Conservation (phyloP, 352 stramenopile species). For the Phytophthora pluvialis region DNA sequence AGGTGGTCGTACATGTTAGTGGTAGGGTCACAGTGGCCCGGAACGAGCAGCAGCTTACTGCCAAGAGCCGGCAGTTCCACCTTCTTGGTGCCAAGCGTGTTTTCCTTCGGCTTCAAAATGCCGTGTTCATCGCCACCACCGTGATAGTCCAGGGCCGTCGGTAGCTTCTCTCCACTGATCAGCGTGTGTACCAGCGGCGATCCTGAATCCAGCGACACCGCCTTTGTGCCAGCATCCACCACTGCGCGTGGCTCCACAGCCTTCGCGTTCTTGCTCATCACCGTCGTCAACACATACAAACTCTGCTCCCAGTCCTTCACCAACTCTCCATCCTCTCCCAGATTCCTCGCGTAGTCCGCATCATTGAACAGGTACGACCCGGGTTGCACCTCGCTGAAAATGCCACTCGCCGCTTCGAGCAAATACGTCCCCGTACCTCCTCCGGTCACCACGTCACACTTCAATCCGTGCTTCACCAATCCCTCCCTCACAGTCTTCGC, state of each 20-base stretch:
- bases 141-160: constrained; percentile 56
- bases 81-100: constrained; percentile 7
- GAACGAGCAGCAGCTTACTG: constrained; percentile 63
- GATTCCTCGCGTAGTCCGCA: constrained; percentile 70
- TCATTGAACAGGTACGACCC: constrained; percentile 85
- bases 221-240: constrained; percentile 80
- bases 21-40: constrained; percentile 78
- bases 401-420: constrained; percentile 59
- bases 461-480: constrained; percentile 37
- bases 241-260: constrained; percentile 50
- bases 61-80: constrained; percentile 58
- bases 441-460: constrained; percentile 72
- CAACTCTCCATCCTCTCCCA: constrained; percentile 42
- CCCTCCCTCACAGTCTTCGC: constrained; percentile 48
- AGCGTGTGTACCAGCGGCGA: constrained; percentile 57
- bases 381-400: constrained; percentile 82
- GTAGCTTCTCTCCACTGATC: constrained; percentile 43
- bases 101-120: constrained; percentile 47
- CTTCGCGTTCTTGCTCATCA: constrained; percentile 62
- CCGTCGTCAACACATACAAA: constrained; percentile 73
- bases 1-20: constrained; percentile 82
- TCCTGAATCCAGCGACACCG: constrained; percentile 70
- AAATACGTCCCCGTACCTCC: constrained; percentile 75
- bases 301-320: constrained; percentile 65
- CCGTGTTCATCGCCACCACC: constrained; percentile 73